Conservation (phyloP, 202 grass and related monocot genomes). For the Dendrocalamus latiflorus region DNA sequence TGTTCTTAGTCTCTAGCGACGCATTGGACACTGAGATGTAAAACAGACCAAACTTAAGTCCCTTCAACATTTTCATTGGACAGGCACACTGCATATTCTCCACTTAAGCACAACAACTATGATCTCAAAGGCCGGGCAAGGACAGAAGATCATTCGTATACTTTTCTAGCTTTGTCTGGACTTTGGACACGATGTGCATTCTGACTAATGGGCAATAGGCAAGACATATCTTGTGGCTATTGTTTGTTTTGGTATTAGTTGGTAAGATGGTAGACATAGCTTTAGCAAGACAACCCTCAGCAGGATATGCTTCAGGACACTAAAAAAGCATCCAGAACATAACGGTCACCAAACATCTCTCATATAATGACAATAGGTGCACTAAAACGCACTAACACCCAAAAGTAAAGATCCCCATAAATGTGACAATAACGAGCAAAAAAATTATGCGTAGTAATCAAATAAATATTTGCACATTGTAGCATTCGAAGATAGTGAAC, state of each 20-base stretch:
- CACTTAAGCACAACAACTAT: not conserved
- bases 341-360: not conserved
- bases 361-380: not conserved
- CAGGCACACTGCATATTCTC: conserved; percentile 2
- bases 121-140: not conserved
- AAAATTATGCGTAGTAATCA: not conserved
- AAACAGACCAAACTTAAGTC: conserved; percentile 6
- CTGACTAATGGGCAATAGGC: conserved; percentile 4
- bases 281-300: not conserved
- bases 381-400: not conserved
- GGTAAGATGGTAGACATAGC: not conserved
- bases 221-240: not conserved
- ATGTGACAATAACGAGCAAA: not conserved
- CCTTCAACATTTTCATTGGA: not conserved
- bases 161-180: not conserved
- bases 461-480: conserved; percentile 1
- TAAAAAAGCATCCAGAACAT: not conserved
- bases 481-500: not conserved
- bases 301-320: conserved; percentile 6
- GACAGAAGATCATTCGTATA: not conserved
- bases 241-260: not conserved
- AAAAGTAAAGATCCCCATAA: not conserved
- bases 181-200: not conserved
- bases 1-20: not conserved
- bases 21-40: not conserved